Evolutionary conservation across 345 rosid species (phyloP).

Genomic region (Cochlearia excelsa): DNA sequence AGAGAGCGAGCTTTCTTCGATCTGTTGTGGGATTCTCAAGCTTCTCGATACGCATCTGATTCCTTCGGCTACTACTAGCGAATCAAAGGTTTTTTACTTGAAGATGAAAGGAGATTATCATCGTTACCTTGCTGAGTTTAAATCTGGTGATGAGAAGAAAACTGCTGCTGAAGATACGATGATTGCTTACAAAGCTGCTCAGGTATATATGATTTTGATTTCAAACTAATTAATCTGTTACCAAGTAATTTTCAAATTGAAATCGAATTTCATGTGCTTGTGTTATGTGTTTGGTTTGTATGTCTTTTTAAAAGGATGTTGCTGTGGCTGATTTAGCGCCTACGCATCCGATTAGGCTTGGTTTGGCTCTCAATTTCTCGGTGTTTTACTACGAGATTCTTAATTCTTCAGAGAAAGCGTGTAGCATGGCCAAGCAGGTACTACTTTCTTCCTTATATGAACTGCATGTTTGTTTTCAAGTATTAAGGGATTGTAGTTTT

Average conservation of each 20-base stretch:
- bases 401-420: constrained; percentile 67
- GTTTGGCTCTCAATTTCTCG: constrained; percentile 65
- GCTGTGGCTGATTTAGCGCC: constrained; percentile 63
- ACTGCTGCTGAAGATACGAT: constrained; percentile 56
- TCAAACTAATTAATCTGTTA: no score
- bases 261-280: no score
- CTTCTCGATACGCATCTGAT: constrained; percentile 49
- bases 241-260: neutral
- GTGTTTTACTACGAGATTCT: constrained; percentile 72
- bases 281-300: no score
- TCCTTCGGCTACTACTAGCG: constrained; percentile 49
- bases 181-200: constrained; percentile 58
- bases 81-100: constrained; percentile 60
- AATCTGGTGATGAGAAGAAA: constrained; percentile 59
- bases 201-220: constrained; percentile 34
- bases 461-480: no score
- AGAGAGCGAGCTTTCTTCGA: constrained; percentile 51
- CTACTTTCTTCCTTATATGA: no score
- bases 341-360: constrained; percentile 69
- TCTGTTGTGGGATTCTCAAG: constrained; percentile 45
- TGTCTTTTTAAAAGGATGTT: constrained; percentile 40
- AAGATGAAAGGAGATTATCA: constrained; percentile 72
- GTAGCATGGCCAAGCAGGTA: constrained; percentile 75
- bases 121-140: constrained; percentile 43
- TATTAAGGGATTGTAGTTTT: no score